phyloP scores from a whole-genome alignment of 345 rosid species.

The Eucalyptus regnans region DNA sequence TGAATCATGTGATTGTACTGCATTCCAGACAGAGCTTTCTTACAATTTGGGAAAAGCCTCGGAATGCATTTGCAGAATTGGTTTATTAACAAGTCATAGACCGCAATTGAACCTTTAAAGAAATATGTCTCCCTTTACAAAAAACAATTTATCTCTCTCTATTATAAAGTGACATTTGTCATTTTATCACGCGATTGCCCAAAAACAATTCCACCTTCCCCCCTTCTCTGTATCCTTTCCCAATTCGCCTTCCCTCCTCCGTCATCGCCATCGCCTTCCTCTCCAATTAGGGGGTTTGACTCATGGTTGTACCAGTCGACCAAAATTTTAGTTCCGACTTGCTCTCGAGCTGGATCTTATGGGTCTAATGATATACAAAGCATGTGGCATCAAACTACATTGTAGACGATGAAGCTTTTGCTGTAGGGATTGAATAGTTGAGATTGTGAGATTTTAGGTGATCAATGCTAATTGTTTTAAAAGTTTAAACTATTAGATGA shows the following conservation, averaged over 20 bases:
- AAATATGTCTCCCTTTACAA: background rate
- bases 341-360: background rate
- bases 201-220: background rate
- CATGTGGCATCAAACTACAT: background rate
- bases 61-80: background rate
- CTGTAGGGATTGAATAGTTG: background rate
- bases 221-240: background rate
- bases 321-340: background rate
- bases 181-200: background rate
- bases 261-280: background rate
- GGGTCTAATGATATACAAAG: background rate
- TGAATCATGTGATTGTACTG: background rate
- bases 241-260: background rate
- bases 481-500: background rate
- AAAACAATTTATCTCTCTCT: background rate
- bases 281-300: background rate
- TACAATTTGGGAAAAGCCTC: background rate
- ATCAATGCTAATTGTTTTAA: fast-evolving
- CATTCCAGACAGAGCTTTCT: background rate
- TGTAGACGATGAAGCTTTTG: background rate
- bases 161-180: background rate
- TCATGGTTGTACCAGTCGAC: background rate
- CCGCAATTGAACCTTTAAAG: background rate
- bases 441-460: background rate
- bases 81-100: background rate